Evolutionary conservation across 306 rosid genomes (phyloP).

Genomic region (Dalbergia oliveri): DNA sequence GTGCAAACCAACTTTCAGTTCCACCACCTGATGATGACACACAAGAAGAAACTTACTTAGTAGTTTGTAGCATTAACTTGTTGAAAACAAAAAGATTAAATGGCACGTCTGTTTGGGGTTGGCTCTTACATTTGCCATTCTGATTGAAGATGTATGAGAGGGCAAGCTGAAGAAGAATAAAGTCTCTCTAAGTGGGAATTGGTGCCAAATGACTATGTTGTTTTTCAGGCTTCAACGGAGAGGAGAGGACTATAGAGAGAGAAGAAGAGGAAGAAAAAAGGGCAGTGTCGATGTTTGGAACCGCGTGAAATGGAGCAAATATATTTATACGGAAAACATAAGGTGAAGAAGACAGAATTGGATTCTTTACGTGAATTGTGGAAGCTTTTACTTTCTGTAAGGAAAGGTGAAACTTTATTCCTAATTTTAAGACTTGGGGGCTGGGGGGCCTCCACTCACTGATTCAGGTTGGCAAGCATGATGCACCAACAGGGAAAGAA

Average conservation of each 20-base stretch:
- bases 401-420: conserved; percentile 45
- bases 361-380: conserved; percentile 67
- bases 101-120: background rate
- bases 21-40: conserved; percentile 69
- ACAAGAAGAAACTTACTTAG: background rate
- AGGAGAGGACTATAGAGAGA: background rate
- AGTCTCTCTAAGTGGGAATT: background rate
- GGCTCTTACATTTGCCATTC: conserved; percentile 67
- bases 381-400: conserved; percentile 43
- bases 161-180: background rate
- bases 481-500: too few relatives aligned
- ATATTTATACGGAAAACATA: background rate
- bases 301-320: conserved; percentile 39
- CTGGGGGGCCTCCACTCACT: conserved; percentile 34
- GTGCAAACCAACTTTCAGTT: conserved; percentile 85
- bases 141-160: background rate
- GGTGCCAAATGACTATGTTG: conserved; percentile 3
- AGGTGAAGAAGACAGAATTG: conserved; percentile 47
- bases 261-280: background rate
- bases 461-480: conserved; percentile 31
- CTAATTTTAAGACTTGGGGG: background rate
- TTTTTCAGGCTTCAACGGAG: background rate
- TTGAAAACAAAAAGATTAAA: background rate
- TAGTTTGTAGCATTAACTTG: background rate
- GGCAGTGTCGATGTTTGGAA: background rate